Evolutionary conservation across 2,329 filamentous ascomycete genomes (phyloP).

Genomic region (Mycosphaerella sp.): DNA sequence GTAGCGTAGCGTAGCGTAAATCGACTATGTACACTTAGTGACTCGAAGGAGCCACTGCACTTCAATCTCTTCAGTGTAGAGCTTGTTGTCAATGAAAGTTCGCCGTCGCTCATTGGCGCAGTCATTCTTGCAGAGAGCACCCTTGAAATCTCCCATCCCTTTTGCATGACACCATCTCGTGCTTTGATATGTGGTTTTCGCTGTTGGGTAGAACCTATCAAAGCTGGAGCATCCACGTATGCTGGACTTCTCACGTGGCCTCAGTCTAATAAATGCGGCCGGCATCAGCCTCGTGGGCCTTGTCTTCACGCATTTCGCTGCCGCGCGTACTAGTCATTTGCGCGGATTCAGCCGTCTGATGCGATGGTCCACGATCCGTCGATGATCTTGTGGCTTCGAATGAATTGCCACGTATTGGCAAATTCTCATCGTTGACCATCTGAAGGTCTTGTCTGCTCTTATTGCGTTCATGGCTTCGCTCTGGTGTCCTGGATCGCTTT

Average conservation of each 20-base stretch:
- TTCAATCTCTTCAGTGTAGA: conserved; percentile 9
- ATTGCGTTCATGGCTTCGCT: conserved; percentile 30
- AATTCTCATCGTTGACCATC: conserved; percentile 13
- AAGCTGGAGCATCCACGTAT: background rate
- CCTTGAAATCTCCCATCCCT: background rate
- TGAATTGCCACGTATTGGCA: conserved; percentile 21
- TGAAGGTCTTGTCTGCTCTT: conserved; percentile 28
- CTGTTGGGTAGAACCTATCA: background rate
- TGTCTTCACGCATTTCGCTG: background rate
- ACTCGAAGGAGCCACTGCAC: background rate
- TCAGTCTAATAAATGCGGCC: background rate
- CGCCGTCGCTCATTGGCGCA: background rate
- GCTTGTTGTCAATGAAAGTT: conserved; percentile 2
- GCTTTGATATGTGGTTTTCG: background rate
- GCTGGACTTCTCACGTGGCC: background rate
- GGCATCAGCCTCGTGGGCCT: background rate
- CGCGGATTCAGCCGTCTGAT: background rate
- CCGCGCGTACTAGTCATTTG: background rate
- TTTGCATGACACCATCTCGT: background rate
- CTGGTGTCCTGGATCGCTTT: conserved; percentile 36
- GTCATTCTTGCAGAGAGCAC: background rate
- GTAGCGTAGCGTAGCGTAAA: background rate
- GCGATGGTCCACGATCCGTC: background rate
- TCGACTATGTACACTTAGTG: background rate
- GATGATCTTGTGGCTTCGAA: conserved; percentile 15